phyloP scores from a whole-genome alignment of 2,329 filamentous ascomycete species.

The Aureobasidium sp. region DNA sequence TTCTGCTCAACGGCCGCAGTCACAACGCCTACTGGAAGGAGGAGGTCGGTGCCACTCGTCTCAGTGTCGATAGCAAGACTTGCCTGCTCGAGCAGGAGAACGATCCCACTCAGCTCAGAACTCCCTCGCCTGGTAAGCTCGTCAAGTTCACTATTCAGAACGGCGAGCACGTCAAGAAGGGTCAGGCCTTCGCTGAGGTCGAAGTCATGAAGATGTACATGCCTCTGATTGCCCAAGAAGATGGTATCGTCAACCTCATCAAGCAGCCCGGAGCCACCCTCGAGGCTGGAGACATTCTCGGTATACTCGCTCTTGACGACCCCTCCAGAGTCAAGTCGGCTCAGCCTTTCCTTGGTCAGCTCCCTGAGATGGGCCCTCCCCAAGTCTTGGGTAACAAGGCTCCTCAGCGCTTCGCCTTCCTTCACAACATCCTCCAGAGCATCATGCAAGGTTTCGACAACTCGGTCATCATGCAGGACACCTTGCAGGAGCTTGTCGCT shows the following conservation, averaged over 20 bases:
- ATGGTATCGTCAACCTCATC: slow-evolving; percentile 93
- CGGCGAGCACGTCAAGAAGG: slow-evolving; percentile 83
- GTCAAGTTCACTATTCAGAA: slow-evolving; percentile 98
- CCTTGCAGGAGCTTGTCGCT: slow-evolving; percentile 79
- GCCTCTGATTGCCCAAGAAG: slow-evolving; percentile 89
- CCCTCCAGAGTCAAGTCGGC: slow-evolving; percentile 95
- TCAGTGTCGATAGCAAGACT: slow-evolving; percentile 97
- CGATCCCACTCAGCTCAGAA: slow-evolving; percentile 91
- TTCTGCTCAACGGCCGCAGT: slow-evolving; percentile 82
- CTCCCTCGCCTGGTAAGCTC: slow-evolving; percentile 91
- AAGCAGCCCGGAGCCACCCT: slow-evolving; percentile 98
- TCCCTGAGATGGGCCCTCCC: slow-evolving; percentile 78
- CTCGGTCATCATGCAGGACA: slow-evolving; percentile 86
- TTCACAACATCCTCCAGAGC: slow-evolving; percentile 71
- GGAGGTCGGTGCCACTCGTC: slow-evolving; percentile 86
- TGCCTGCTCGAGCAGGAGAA: slow-evolving; percentile 98
- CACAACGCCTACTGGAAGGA: slow-evolving; percentile 99
- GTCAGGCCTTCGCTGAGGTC: slow-evolving; percentile 90
- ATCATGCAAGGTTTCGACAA: slow-evolving; percentile 95
- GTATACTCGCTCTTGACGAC: slow-evolving; percentile 90
- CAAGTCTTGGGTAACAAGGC: slow-evolving; percentile 87
- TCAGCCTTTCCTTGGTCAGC: slow-evolving; percentile 82
- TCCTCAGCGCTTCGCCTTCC: slow-evolving; percentile 72
- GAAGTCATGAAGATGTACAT: slow-evolving; percentile 99
- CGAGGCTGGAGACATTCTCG: slow-evolving; percentile 96